phyloP scores from a whole-genome alignment of 257 asterid species.

The Ehretia macrophylla region DNA sequence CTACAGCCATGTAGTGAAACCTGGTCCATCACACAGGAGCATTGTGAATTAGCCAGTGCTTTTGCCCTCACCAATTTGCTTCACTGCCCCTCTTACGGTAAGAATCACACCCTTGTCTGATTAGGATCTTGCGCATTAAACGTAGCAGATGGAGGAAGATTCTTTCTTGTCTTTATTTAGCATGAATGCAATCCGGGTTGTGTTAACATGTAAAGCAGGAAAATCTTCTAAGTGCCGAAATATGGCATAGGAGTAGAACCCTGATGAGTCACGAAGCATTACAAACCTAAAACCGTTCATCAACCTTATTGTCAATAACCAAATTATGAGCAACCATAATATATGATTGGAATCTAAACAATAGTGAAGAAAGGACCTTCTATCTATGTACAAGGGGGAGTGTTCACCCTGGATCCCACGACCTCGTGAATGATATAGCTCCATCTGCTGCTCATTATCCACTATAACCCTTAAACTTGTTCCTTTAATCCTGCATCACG shows the following conservation, averaged over 20 bases:
- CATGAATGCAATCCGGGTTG: slow-evolving; percentile 84
- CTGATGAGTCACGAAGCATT: slow-evolving; percentile 62
- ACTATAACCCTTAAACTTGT: slow-evolving; percentile 49
- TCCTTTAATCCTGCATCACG: slow-evolving; percentile 53
- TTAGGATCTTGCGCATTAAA: too few species aligned
- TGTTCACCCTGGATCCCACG: slow-evolving; percentile 61
- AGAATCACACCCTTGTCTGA: too few species aligned
- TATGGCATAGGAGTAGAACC: slow-evolving; percentile 82
- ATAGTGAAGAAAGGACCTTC: slow-evolving; percentile 37
- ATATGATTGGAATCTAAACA: not conserved
- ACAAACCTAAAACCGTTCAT: slow-evolving; percentile 50
- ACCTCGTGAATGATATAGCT: slow-evolving; percentile 77
- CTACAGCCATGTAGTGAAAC: slow-evolving; percentile 30
- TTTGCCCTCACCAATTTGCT: not conserved
- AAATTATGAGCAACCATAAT: slow-evolving; percentile 2
- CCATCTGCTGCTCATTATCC: slow-evolving; percentile 64
- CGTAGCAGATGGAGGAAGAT: not conserved
- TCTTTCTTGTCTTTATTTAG: slow-evolving; percentile 74
- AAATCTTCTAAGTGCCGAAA: slow-evolving; percentile 51
- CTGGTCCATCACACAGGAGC: slow-evolving; percentile 5
- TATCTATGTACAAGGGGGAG: slow-evolving; percentile 63
- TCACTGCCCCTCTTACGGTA: too few species aligned
- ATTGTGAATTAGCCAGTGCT: not conserved
- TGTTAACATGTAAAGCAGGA: slow-evolving; percentile 74
- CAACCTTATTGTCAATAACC: slow-evolving; percentile 6